These are phyloP conservation scores for Saccharomycopsis malanga DNA, from an alignment of 805 yeast genomes.

Conservation along the genomic window DNA sequence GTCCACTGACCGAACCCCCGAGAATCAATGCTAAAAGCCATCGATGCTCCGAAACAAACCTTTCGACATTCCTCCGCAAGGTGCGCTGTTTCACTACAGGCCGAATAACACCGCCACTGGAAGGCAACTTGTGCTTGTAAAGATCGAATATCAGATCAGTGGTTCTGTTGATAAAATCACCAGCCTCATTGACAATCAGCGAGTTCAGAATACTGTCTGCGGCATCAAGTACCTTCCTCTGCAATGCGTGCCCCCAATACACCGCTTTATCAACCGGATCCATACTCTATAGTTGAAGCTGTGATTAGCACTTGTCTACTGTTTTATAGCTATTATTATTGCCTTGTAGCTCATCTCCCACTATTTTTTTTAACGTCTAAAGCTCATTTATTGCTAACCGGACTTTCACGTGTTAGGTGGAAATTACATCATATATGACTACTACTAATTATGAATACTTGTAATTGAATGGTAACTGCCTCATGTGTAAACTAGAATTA, in stretches of 20 bases:
- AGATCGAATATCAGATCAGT: conserved; percentile 15
- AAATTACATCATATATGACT: too few species aligned
- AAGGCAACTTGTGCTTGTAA: conserved; percentile 6
- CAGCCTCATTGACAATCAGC: conserved; percentile 8
- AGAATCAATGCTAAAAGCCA: conserved; percentile 10
- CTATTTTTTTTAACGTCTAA: too few species aligned
- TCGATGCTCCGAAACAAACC: not conserved
- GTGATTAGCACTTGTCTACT: too few species aligned
- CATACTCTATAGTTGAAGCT: not conserved
- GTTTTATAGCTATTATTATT: too few species aligned
- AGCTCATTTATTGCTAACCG: too few species aligned
- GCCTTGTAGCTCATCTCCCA: too few species aligned
- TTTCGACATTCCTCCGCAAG: not conserved
- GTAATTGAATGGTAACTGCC: too few species aligned
- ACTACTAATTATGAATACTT: too few species aligned
- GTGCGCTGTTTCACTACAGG: not conserved
- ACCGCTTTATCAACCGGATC: conserved; percentile 21
- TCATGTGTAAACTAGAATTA: too few species aligned
- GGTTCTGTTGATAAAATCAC: conserved; percentile 6
- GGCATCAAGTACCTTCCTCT: conserved; percentile 2
- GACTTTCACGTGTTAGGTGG: too few species aligned
- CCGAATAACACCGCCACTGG: not conserved
- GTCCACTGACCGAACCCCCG: conserved; percentile 14
- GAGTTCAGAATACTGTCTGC: conserved; percentile 8
- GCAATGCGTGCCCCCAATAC: conserved; percentile 21